Conservation (phyloP, 192 early-diverging fungal genomes). For the Entomortierella parvispora region DNA sequence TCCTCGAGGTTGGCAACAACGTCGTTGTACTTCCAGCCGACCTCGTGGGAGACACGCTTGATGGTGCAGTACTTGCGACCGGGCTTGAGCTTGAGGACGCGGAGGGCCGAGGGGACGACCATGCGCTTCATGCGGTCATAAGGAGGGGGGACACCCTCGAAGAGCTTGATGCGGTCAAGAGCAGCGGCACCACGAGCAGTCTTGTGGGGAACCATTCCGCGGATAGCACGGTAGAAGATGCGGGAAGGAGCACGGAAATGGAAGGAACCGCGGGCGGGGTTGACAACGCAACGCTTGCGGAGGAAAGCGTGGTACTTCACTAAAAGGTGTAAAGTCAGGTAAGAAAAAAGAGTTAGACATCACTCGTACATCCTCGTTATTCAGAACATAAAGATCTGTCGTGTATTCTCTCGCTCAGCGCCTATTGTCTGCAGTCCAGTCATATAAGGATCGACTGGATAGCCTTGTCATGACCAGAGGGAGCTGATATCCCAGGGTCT, state of each 20-base stretch:
- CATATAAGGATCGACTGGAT: too few species aligned
- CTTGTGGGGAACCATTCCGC: constrained; percentile 99
- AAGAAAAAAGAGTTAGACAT: not conserved
- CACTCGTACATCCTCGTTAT: too few species aligned
- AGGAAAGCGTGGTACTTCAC: constrained; percentile 97
- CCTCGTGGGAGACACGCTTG: constrained; percentile 92
- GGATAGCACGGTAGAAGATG: constrained; percentile 96
- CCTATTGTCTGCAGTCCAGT: too few species aligned
- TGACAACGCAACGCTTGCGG: constrained; percentile 97
- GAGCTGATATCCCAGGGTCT: too few species aligned
- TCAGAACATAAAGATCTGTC: not conserved
- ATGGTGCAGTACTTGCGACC: constrained; percentile 98
- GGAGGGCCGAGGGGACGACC: constrained; percentile 96
- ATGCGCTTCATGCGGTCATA: constrained; percentile 98
- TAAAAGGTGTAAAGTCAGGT: constrained; percentile 31
- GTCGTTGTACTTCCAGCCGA: constrained; percentile 99
- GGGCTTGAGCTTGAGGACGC: constrained; percentile 96
- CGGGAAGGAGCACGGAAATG: constrained; percentile 98
- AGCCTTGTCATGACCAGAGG: not conserved
- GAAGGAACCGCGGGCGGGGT: constrained; percentile 97
- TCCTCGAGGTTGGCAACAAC: constrained; percentile 97
- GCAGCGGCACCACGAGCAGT: constrained; percentile 97
- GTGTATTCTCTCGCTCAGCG: not conserved
- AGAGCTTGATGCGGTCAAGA: constrained; percentile 97
- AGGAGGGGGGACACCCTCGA: constrained; percentile 98